phyloP scores from a whole-genome alignment of 2,329 filamentous ascomycete genomes.

The Gnomoniopsis smithogilvyi region DNA sequence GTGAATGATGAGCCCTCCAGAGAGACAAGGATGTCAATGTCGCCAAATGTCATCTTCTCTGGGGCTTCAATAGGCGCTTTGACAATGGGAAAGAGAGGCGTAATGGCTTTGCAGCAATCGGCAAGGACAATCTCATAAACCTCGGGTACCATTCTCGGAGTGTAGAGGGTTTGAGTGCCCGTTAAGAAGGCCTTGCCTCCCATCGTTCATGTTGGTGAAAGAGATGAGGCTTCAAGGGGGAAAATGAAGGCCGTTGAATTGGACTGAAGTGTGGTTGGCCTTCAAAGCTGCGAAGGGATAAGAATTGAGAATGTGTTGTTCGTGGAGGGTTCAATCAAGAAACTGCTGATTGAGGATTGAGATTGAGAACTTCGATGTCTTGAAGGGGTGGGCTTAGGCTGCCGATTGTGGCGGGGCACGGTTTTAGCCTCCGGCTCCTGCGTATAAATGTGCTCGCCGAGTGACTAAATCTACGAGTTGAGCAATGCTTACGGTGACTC shows the following conservation, averaged over 20 bases:
- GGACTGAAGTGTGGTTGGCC: too few relatives aligned
- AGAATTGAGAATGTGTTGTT: background rate
- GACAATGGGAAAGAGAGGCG: conserved; percentile 50
- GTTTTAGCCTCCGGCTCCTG: too few relatives aligned
- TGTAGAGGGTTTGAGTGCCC: conserved; percentile 45
- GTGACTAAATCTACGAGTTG: too few relatives aligned
- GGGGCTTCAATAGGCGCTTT: conserved; percentile 65
- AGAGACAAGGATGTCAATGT: conserved; percentile 68
- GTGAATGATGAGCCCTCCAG: conserved; percentile 15
- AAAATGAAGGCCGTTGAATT: background rate
- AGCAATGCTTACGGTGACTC: too few relatives aligned
- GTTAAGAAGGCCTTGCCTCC: conserved; percentile 60
- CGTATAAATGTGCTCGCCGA: too few relatives aligned
- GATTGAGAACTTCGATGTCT: too few relatives aligned
- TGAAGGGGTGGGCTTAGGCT: too few relatives aligned
- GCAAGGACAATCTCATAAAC: conserved; percentile 54
- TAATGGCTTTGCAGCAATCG: conserved; percentile 43
- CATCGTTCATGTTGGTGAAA: conserved; percentile 42
- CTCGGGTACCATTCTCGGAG: conserved; percentile 61
- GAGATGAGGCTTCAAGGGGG: background rate
- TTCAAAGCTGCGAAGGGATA: background rate
- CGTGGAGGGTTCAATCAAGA: background rate
- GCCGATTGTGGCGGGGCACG: too few relatives aligned
- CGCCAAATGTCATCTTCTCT: conserved; percentile 65
- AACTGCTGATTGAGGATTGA: too few relatives aligned